These are phyloP conservation scores for Rhodofomes roseus DNA, from an alignment of 1,284 basidiomycete genomes.

Conservation along the genomic window DNA sequence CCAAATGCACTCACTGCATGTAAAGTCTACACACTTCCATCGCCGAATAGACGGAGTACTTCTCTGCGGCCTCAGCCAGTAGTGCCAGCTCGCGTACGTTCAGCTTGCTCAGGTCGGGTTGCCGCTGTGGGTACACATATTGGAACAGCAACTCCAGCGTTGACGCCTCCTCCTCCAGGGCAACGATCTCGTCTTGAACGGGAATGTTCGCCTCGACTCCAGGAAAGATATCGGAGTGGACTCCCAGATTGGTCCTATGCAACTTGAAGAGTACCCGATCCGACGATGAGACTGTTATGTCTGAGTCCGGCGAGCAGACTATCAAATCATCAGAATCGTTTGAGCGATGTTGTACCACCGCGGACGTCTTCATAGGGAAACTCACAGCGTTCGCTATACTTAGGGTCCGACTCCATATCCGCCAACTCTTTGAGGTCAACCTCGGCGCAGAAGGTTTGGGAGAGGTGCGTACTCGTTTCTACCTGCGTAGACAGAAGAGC, in stretches of 20 bases:
- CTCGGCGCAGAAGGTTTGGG: no score
- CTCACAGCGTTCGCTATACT: background rate
- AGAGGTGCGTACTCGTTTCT: no score
- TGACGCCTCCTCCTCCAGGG: conserved; percentile 19
- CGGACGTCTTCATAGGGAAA: background rate
- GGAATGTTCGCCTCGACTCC: background rate
- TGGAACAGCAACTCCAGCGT: conserved; percentile 13
- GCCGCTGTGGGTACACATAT: conserved; percentile 7
- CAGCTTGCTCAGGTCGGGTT: background rate
- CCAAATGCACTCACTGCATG: conserved; percentile 6
- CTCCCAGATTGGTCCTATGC: background rate
- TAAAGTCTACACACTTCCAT: conserved; percentile 9
- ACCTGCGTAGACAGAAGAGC: no score
- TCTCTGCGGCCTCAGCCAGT: conserved; percentile 12
- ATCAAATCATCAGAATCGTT: background rate
- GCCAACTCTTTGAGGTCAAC: no score
- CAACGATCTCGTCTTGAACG: conserved; percentile 14
- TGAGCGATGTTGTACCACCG: no score
- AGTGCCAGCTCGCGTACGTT: background rate
- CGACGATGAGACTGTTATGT: background rate
- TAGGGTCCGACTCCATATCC: no score
- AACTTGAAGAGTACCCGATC: background rate
- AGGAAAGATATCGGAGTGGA: background rate
- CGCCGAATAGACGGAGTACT: conserved; percentile 11
- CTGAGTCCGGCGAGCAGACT: background rate